These are phyloP conservation scores for Aspergillus transmontanensis DNA, from an alignment of 2,329 filamentous ascomycete genomes.

Conservation along the genomic window DNA sequence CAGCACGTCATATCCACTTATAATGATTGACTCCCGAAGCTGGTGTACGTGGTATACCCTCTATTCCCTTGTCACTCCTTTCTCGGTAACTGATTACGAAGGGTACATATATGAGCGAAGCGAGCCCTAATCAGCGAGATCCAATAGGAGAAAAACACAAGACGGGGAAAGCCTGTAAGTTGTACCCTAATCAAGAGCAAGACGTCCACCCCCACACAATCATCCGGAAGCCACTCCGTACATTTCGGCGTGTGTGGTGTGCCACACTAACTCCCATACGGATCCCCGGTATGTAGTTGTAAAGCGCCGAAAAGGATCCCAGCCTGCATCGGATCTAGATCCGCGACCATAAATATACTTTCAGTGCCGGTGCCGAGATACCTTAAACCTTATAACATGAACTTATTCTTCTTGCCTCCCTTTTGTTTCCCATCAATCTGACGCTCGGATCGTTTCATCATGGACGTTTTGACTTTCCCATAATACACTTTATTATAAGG, in stretches of 20 bases:
- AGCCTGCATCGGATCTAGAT: background rate
- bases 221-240: background rate
- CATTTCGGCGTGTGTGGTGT: background rate
- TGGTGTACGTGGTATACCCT: background rate
- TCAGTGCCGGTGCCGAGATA: background rate
- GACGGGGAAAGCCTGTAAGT: background rate
- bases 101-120: background rate
- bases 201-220: background rate
- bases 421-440: background rate
- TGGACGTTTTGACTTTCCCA: background rate
- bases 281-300: background rate
- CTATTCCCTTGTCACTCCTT: background rate
- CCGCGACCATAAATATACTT: background rate
- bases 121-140: background rate
- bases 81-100: background rate
- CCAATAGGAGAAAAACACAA: background rate
- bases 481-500: background rate
- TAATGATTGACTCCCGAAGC: no score
- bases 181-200: background rate
- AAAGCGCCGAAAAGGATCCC: background rate
- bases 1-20: background rate
- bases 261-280: background rate
- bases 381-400: background rate
- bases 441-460: background rate
- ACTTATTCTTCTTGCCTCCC: background rate